Percentiles rank a stretch among this genome's conserved stretches.
Evolutionary conservation across 768 basidiomycete genomes (phyloP).

Genomic region (Arthromyces matolae): DNA sequence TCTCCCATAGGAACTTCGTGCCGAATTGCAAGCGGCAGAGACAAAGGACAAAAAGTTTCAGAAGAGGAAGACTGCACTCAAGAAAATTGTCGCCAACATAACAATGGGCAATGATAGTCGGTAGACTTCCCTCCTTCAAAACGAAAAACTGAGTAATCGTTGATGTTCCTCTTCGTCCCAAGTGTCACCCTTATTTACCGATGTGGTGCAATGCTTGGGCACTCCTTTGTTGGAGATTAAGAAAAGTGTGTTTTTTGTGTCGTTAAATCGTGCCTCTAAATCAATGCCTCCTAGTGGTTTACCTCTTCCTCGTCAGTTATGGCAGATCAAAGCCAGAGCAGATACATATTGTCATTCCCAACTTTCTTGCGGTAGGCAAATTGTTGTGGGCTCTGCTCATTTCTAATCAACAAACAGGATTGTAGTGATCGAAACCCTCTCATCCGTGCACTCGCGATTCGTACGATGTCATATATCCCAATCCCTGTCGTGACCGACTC

Average conservation of each 20-base stretch:
- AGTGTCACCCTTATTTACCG: constrained; percentile 96
- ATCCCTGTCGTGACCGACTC: constrained; percentile 84
- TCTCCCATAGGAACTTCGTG: constrained; percentile 70
- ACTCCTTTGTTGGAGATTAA: constrained; percentile 96
- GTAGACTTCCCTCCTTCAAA: constrained; percentile 35
- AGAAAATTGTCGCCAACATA: constrained; percentile 98
- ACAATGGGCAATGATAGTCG: constrained; percentile 99
- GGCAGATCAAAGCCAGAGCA: constrained; percentile 92
- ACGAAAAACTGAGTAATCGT: constrained; percentile 18
- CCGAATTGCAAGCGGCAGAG: constrained; percentile 87
- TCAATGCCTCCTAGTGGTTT: constrained; percentile 69
- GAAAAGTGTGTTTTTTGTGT: constrained; percentile 72
- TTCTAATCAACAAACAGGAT: constrained; percentile 52
- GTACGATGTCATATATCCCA: constrained; percentile 99
- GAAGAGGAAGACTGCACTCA: constrained; percentile 90
- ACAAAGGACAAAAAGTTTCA: constrained; percentile 95
- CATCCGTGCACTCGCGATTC: constrained; percentile 93
- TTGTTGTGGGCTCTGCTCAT: neutral
- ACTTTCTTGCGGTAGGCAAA: constrained; percentile 74
- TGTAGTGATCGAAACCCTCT: constrained; percentile 95
- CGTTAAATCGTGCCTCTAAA: neutral
- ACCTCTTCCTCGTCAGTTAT: constrained; percentile 96
- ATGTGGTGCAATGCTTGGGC: constrained; percentile 92
- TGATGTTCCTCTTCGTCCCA: constrained; percentile 13
- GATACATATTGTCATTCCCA: constrained; percentile 86